Evolutionary conservation across 768 basidiomycete genomes (phyloP), one percentile per base, ranked within the genome.

Genomic region (Nidularia pulvinata): DNA sequence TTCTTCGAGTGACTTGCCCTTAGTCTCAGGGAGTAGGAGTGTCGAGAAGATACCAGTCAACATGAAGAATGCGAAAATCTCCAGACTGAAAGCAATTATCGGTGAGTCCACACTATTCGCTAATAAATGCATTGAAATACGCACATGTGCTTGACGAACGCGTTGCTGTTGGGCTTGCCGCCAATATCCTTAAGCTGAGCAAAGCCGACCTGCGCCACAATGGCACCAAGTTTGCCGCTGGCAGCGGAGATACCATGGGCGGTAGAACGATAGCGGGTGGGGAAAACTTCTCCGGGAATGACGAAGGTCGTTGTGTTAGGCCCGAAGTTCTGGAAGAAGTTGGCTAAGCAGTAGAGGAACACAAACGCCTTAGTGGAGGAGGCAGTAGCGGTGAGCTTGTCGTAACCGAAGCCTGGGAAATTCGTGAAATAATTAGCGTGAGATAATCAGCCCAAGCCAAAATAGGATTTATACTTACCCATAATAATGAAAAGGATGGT

Each of bases 281-380:
- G 92, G 83, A 92, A 94, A 25, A 76, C 80, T 65, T 95, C 93
- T 57, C 89, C 90, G 0, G 92, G 91, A 3, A 93, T 73, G 51
- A 93, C 54, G 67, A 94, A 93, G 0, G 91, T 92, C 0, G 89
- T 93, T 0, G 80, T 81, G 60, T 92, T 91, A 7, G 87, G 89
- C 1, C 89, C 91, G 57, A 92, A 93, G 71, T 93, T 93, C 74
- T 91, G 88, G 87, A 93, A 91, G 74, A 92, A 92, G 66, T 90
- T 88, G 61, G 90, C 81, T n/a, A 94, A 74, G 65, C 90, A 90
- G 74, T 93, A 94, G 30, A 91, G 80, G 73, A 89, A 87, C 48
- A 91, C 85, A 66, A 94, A 93, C 2, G 77, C 89, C 35, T 83
- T 82, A 13, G 48, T 76, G 16, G 71, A 66, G 2, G 65, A 9